phyloP scores from a whole-genome alignment of 163 green algal species.

The Coccomyxa subellipsoidea region DNA sequence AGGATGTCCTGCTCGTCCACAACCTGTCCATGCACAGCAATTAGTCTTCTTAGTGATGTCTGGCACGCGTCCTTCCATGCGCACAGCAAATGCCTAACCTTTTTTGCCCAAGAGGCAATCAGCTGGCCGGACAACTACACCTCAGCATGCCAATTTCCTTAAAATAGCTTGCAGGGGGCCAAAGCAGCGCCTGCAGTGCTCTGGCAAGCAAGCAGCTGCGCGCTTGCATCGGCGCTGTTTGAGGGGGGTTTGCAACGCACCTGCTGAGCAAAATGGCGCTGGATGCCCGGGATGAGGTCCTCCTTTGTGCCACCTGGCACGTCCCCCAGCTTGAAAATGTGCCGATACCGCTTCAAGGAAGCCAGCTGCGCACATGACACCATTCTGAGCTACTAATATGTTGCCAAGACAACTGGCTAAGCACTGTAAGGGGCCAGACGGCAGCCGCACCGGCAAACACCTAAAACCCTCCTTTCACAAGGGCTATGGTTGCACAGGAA shows the following conservation, averaged over 20 bases:
- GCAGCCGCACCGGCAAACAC: neutral
- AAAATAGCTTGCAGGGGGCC: too few species aligned
- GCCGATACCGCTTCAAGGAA: slow-evolving; percentile 19
- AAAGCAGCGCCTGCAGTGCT: neutral
- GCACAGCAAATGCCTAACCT: too few species aligned
- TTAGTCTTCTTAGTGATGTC: neutral
- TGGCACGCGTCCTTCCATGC: too few species aligned
- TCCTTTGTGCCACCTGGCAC: slow-evolving; percentile 15
- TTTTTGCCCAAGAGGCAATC: too few species aligned
- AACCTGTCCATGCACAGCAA: slow-evolving; percentile 9
- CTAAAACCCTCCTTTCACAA: too few species aligned
- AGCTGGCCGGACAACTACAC: too few species aligned
- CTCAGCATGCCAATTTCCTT: too few species aligned
- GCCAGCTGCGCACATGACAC: neutral
- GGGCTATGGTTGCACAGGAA: too few species aligned
- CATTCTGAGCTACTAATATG: too few species aligned
- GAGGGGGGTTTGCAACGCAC: neutral
- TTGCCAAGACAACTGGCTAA: too few species aligned
- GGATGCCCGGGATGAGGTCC: slow-evolving; percentile 19
- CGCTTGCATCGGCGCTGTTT: neutral
- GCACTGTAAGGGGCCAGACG: neutral
- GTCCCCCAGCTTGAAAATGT: slow-evolving; percentile 21
- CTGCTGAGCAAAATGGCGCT: slow-evolving; percentile 23
- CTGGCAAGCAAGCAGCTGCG: neutral
- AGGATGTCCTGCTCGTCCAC: slow-evolving; percentile 25